Evolutionary conservation across 139 green algal genomes (phyloP).

Genomic region (Ostreobium quekettii): DNA sequence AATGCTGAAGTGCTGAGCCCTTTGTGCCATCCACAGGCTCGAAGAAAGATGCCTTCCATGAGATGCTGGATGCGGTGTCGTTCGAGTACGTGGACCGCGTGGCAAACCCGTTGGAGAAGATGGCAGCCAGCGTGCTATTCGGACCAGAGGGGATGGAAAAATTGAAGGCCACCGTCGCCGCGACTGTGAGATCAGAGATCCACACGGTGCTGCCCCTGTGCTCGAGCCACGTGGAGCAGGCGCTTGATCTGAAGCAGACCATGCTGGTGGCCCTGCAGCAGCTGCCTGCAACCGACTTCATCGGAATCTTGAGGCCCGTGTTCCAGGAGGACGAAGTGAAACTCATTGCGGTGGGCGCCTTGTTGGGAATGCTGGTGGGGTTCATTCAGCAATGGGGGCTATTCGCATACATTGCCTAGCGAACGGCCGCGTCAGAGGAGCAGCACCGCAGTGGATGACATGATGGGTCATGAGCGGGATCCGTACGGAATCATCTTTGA

Average conservation of each 20-base stretch:
- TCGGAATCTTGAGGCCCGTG: slow-evolving; percentile 34
- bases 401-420: slow-evolving; percentile 9
- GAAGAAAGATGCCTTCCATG: not conserved
- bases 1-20: too few species aligned
- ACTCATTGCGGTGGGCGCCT: slow-evolving; percentile 36
- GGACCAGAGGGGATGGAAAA: not conserved
- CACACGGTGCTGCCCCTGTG: not conserved
- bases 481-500: too few species aligned
- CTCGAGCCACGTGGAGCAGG: not conserved
- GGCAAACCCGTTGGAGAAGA: not conserved
- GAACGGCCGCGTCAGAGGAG: too few species aligned
- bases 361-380: slow-evolving; percentile 30
- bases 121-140: not conserved
- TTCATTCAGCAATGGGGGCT: slow-evolving; percentile 26
- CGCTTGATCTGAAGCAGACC: slow-evolving; percentile 17
- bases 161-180: not conserved
- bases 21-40: too few species aligned
- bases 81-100: not conserved
- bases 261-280: slow-evolving; percentile 17
- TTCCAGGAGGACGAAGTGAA: slow-evolving; percentile 48
- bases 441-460: too few species aligned
- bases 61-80: not conserved
- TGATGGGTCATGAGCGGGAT: too few species aligned
- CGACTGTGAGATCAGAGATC: not conserved
- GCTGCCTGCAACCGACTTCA: slow-evolving; percentile 30